Evolutionary conservation across 2,329 filamentous ascomycete genomes (phyloP).

Genomic region (Monosporascus sp.): DNA sequence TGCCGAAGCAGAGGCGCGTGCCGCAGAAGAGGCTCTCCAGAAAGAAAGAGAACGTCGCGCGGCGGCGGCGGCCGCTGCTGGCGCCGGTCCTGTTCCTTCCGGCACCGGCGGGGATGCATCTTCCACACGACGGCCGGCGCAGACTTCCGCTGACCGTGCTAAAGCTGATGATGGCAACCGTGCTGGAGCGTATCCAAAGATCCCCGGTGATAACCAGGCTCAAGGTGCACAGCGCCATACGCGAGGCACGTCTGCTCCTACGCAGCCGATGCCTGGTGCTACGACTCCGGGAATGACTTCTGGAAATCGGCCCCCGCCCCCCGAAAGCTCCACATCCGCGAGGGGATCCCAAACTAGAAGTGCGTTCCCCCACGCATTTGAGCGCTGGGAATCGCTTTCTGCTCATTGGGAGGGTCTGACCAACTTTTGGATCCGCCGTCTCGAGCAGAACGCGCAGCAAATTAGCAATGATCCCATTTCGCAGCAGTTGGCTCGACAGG

Average conservation of each 20-base stretch:
- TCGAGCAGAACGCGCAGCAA: conserved; percentile 86
- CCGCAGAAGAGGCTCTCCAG: conserved; percentile 50
- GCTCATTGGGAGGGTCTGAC: conserved; percentile 98
- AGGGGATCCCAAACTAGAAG: conserved; percentile 42
- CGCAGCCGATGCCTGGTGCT: conserved; percentile 12
- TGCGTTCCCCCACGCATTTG: conserved; percentile 92
- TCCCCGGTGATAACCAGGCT: conserved; percentile 12
- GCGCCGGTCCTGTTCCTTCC: conserved; percentile 19
- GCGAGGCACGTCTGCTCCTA: conserved; percentile 11
- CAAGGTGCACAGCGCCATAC: conserved; percentile 21
- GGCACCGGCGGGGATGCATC: conserved; percentile 8
- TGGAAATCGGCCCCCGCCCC: conserved; percentile 22
- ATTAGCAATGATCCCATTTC: conserved; percentile 76
- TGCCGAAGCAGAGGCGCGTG: conserved; percentile 50
- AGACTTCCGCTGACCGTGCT: conserved; percentile 16
- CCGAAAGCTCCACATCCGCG: conserved; percentile 26
- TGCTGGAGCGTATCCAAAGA: conserved; percentile 9
- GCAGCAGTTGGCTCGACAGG: conserved; percentile 85
- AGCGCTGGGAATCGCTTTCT: conserved; percentile 93
- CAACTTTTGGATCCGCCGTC: conserved; percentile 90
- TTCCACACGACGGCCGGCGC: conserved; percentile 14
- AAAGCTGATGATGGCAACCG: conserved; percentile 14
- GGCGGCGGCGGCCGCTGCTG: conserved; percentile 43
- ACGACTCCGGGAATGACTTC: conserved; percentile 14
- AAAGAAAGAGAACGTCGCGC: conserved; percentile 57